A percentile compares a stretch with the other conserved stretches of the same genome.
Evolutionary conservation across 2,329 filamentous ascomycete species (phyloP).

Genomic region (Pseudogymnoascus sp.): DNA sequence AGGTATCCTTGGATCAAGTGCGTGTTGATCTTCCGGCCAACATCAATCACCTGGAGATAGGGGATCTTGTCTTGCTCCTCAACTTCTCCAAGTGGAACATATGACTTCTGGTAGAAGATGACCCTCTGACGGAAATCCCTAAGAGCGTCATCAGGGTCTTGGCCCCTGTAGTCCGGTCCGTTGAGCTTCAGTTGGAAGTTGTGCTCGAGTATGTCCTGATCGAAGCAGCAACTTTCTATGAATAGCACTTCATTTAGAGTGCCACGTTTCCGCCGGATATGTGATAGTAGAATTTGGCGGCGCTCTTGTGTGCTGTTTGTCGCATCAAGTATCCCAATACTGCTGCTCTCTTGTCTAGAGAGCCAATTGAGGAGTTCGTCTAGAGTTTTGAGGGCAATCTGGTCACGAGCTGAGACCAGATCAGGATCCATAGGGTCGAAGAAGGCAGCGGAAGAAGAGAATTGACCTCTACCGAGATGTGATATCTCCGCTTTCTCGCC

Average conservation of each 20-base stretch:
- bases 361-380: slow-evolving; percentile 92
- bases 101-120: slow-evolving; percentile 93
- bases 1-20: slow-evolving; percentile 96
- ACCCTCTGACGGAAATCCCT: slow-evolving; percentile 91
- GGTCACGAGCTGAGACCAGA: slow-evolving; percentile 75
- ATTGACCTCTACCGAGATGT: too few relatives aligned
- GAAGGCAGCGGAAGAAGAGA: slow-evolving; percentile 90
- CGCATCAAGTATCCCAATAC: slow-evolving; percentile 90
- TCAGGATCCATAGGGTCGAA: slow-evolving; percentile 87
- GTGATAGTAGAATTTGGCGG: slow-evolving; percentile 71
- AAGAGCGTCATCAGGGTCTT: slow-evolving; percentile 86
- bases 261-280: slow-evolving; percentile 66
- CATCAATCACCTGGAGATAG: slow-evolving; percentile 95
- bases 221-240: slow-evolving; percentile 93
- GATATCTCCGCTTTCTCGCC: too few relatives aligned
- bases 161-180: slow-evolving; percentile 86
- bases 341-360: slow-evolving; percentile 53
- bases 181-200: slow-evolving; percentile 68
- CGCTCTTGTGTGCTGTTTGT: slow-evolving; percentile 92
- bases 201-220: slow-evolving; percentile 79
- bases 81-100: slow-evolving; percentile 84
- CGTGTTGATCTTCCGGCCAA: slow-evolving; percentile 93
- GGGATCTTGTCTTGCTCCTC: slow-evolving; percentile 65
- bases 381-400: slow-evolving; percentile 63
- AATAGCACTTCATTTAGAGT: slow-evolving; percentile 72